Evolutionary conservation across 2,329 filamentous ascomycete genomes (phyloP), one percentile per base, ranked within the genome.

Genomic region (Scolecobasidium constrictum): DNA sequence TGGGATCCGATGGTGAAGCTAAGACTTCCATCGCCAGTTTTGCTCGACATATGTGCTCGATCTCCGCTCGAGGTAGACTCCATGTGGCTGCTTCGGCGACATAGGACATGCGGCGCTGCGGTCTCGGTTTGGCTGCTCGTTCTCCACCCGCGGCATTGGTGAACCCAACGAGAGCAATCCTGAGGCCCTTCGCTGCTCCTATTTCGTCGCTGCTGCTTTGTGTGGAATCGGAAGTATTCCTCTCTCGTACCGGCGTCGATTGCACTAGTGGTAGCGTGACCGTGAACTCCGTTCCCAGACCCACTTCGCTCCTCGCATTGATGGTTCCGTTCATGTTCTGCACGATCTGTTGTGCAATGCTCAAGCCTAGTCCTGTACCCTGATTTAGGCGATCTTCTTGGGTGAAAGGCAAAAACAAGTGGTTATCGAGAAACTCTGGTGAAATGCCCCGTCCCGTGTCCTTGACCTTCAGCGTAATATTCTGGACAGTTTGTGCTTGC

Each of bases 401-500:
- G 1, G 38, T 37, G n/a, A 50, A 50, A 2, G 48, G 48, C 4
- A 17, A 38, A 38, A 38, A 50, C 4, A 50, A 20, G n/a, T 46
- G 28, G 7, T 39, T 21, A 9, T 38, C 37, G 9, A 49, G 36
- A 26, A 42, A 50, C 6, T 48, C 43, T 11, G 35, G 16, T 5
- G 40, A 43, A 15, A 50, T 50, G n/a, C 48, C 48, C 31, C 35
- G 49, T 1, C 48, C 48, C n/a, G 43, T 43, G 34, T 50, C 48
- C 3, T 33, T 28, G n/a, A 50, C 41, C 7, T 22, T 35, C 2
- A 50, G 22, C 3, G 35, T 44, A 20, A 48, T 26, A 22, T 48
- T 38, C 7, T 37, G 36, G 6, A 12, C 12, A 11, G n/a, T 15
- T 4, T 16, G 9, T 7, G 31, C 28, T 13, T 34, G 22, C 17